These are phyloP conservation scores for Lyophyllum decastes DNA, from an alignment of 768 basidiomycete species.

Conservation along the genomic window DNA sequence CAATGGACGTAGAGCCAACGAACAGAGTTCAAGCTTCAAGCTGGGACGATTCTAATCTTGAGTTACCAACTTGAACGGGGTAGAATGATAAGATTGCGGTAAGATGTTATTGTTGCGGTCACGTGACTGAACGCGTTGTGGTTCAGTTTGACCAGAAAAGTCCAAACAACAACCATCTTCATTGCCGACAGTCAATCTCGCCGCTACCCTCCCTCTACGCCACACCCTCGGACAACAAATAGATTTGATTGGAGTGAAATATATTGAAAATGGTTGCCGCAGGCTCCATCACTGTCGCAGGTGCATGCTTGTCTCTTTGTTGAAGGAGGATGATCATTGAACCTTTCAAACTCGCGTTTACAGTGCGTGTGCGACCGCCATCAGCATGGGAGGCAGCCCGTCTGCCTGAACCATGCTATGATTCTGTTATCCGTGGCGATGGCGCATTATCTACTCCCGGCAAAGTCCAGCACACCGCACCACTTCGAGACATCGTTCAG, in stretches of 20 bases:
- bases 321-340: conserved; percentile 16
- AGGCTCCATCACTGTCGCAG: conserved; percentile 87
- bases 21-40: neutral
- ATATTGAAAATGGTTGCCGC: conserved; percentile 67
- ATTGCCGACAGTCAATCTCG: conserved; percentile 1
- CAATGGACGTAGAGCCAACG: neutral
- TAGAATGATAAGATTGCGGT: neutral
- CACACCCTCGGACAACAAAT: neutral
- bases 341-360: conserved; percentile 6
- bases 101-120: conserved; percentile 19
- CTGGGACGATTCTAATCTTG: too few species aligned
- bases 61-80: neutral
- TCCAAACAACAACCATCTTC: conserved; percentile 13
- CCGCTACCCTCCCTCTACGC: conserved; percentile 2
- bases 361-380: conserved; percentile 92
- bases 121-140: conserved; percentile 32
- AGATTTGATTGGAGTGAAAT: conserved; percentile 4
- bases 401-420: conserved; percentile 74
- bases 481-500: conserved; percentile 78
- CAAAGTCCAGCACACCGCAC: conserved; percentile 53
- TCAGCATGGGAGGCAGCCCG: conserved; percentile 83
- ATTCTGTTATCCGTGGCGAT: conserved; percentile 76
- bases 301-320: conserved; percentile 37
- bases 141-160: conserved; percentile 13
- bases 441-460: conserved; percentile 77